Evolutionary conservation across 176 grass and related monocot species (phyloP), one percentile per base, ranked within the genome.

Genomic region (Thalia dealbata): DNA sequence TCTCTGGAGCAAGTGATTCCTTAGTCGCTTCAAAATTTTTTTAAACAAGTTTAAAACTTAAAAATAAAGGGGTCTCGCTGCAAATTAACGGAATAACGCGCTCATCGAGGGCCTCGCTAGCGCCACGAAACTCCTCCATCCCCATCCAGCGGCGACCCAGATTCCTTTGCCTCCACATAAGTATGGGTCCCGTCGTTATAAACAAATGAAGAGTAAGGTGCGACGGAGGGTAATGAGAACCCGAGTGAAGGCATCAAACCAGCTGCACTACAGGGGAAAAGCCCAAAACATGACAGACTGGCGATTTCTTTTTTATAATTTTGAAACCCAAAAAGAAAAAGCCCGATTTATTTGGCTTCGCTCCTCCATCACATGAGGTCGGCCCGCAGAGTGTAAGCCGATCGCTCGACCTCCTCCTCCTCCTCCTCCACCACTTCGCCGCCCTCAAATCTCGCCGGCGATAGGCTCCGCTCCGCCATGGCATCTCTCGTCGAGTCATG

Each of bases 401-500:
- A 58, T 63, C 24, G 61, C 4, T 25, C 25, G 61, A 14, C 10
- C 22, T 10, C 10, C 61, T 25, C 16, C 15, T 68, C 18, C 30
- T 30, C 60, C 64, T 67, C 29, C 11, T 21, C 32, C 13, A 44
- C 65, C 3, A 23, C 38, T 21, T 68, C 19, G 19, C 8, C 65
- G 65, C 19, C 38, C 7, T 44, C 32, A 21, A 43, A 32, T 68
- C 65, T 21, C 65, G 18, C 65, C 38, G 38, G 38, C 35, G 35
- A 68, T 68, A 32, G 61, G 12, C 61, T 22, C 65, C 19, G 65
- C 65, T 22, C 65, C 65, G 7, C 32, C 15, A 68, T 68, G 65
- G 65, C 65, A 18, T 68, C 65, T 41, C 65, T 44, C 35, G n/a
- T 68, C 21, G 65, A 68, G n/a, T 68, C 65, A 0, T 68, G 65